These are phyloP conservation scores for Plantago coronopus DNA, from an alignment of 305 asterid species.

Conservation along the genomic window DNA sequence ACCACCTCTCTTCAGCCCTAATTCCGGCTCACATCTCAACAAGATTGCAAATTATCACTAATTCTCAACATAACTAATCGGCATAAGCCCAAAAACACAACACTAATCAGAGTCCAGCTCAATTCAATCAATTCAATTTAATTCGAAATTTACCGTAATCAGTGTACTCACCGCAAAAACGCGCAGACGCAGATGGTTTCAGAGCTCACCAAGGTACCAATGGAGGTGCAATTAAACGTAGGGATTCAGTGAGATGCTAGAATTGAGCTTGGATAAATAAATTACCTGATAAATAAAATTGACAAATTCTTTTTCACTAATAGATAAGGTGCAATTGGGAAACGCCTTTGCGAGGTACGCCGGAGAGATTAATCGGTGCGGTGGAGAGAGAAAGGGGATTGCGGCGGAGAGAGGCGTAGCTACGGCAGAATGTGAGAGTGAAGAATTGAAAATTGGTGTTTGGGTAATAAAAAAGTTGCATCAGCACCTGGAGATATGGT, in stretches of 20 bases:
- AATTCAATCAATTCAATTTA: no score
- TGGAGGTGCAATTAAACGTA: neutral
- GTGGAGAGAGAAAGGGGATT: neutral
- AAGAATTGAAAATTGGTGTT: neutral
- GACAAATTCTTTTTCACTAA: neutral
- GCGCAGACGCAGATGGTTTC: neutral
- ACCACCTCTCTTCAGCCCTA: no score
- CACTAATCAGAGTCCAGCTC: no score
- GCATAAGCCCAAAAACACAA: no score
- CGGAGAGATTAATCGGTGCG: no score
- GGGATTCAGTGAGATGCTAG: neutral
- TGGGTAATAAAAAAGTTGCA: neutral
- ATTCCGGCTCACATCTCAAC: no score
- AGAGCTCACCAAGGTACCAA: neutral
- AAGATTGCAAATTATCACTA: no score
- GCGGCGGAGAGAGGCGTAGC: slow-evolving; percentile 9
- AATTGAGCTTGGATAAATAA: neutral
- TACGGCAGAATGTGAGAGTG: no score
- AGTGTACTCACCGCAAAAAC: neutral
- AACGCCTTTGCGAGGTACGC: no score
- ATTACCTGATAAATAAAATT: neutral
- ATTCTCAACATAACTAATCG: no score
- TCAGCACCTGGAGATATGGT: slow-evolving; percentile 3
- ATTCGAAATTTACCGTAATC: neutral
- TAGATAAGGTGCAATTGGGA: no score